Evolutionary conservation across 371 early-diverging fungal species (phyloP).

Genomic region (Mucor racemosus): DNA sequence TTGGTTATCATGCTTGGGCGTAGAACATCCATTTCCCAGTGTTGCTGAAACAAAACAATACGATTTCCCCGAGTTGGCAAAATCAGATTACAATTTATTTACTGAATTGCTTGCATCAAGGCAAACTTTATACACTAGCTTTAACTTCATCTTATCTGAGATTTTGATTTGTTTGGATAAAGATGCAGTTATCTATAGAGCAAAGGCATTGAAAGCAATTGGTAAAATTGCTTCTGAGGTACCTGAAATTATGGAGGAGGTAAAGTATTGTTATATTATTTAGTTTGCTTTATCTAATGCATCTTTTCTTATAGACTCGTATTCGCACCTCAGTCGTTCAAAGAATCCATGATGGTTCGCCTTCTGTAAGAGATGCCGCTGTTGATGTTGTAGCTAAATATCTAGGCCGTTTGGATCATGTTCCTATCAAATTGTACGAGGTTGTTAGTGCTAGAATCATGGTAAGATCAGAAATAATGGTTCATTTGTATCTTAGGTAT

Average conservation of each 20-base stretch:
- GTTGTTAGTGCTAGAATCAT: slow-evolving; percentile 73
- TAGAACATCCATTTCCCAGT: slow-evolving; percentile 13
- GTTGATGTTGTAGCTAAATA: slow-evolving; percentile 87
- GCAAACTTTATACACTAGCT: slow-evolving; percentile 68
- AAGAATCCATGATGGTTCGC: slow-evolving; percentile 81
- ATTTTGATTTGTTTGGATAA: slow-evolving; percentile 69
- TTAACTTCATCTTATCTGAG: slow-evolving; percentile 69
- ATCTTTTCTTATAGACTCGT: slow-evolving; percentile 39
- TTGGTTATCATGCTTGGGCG: slow-evolving; percentile 24
- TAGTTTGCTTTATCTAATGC: no score
- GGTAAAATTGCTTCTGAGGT: slow-evolving; percentile 71
- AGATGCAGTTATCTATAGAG: slow-evolving; percentile 69
- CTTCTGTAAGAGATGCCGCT: slow-evolving; percentile 90
- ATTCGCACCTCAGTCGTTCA: slow-evolving; percentile 74
- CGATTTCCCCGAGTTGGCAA: slow-evolving; percentile 37
- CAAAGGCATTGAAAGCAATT: slow-evolving; percentile 78
- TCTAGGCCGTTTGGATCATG: slow-evolving; percentile 61
- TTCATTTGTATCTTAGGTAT: neutral
- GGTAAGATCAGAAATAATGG: slow-evolving; percentile 40
- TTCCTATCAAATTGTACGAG: slow-evolving; percentile 74
- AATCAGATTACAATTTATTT: slow-evolving; percentile 34
- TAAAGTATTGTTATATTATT: slow-evolving; percentile 15
- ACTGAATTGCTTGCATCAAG: slow-evolving; percentile 58
- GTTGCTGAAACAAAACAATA: neutral
- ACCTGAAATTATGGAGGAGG: slow-evolving; percentile 64